These are phyloP conservation scores for Pichia cactophila DNA, from an alignment of 1,139 yeast genomes.

Conservation along the genomic window DNA sequence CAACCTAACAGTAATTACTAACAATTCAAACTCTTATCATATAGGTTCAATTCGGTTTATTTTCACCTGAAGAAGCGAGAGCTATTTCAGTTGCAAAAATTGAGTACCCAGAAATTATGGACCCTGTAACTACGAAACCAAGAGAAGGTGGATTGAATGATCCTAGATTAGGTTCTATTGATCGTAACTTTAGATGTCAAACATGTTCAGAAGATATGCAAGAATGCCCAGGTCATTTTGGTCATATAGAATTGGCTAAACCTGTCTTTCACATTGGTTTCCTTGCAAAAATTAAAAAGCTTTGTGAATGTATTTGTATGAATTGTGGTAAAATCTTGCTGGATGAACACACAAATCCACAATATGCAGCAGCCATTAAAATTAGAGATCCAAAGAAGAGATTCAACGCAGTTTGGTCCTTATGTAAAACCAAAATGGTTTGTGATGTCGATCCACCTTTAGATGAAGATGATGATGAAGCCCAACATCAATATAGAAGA, in stretches of 20 bases:
- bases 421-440: slow-evolving; percentile 86
- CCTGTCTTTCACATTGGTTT: slow-evolving; percentile 98
- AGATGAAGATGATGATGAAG: slow-evolving; percentile 38
- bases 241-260: slow-evolving; percentile 95
- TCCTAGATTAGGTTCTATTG: slow-evolving; percentile 95
- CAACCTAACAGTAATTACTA: neutral
- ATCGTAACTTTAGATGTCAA: slow-evolving; percentile 94
- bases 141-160: slow-evolving; percentile 96
- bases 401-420: slow-evolving; percentile 92
- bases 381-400: slow-evolving; percentile 93
- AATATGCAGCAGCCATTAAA: slow-evolving; percentile 81
- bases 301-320: slow-evolving; percentile 95
- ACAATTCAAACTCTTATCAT: neutral
- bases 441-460: slow-evolving; percentile 87
- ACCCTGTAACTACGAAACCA: slow-evolving; percentile 89
- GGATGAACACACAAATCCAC: slow-evolving; percentile 72
- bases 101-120: slow-evolving; percentile 98
- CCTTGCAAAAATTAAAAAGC: slow-evolving; percentile 87
- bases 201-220: slow-evolving; percentile 99
- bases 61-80: slow-evolving; percentile 95
- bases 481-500: slow-evolving; percentile 42
- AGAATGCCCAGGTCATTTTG: slow-evolving; percentile 99
- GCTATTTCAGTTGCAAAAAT: slow-evolving; percentile 96
- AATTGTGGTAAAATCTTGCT: slow-evolving; percentile 92
- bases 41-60: slow-evolving; percentile 88